A percentile compares a stretch with the other conserved stretches of the same genome.
Conservation (phyloP, 352 stramenopile species). For the Phytophthora litchii region DNA sequence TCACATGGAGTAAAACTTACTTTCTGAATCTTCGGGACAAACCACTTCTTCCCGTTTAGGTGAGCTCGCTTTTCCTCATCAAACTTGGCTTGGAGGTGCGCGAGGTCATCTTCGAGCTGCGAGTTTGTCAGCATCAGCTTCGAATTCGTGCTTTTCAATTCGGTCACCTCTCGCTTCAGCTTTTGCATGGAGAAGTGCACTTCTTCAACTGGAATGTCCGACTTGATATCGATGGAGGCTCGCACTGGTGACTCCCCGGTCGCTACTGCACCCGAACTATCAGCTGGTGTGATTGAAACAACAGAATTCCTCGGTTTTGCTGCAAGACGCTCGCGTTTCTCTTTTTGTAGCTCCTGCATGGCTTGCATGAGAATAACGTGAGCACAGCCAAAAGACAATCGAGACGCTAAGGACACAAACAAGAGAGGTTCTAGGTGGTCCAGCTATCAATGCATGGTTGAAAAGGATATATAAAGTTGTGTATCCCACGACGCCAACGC, state of each 20-base stretch:
- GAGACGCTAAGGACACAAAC: conserved; percentile 26
- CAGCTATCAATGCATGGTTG: neutral
- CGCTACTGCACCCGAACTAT: conserved; percentile 1
- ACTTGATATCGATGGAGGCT: conserved; percentile 1
- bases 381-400: conserved; percentile 23
- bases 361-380: conserved; percentile 63
- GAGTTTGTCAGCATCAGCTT: conserved; percentile 70
- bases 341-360: conserved; percentile 56
- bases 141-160: conserved; percentile 63
- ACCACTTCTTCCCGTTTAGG: conserved; percentile 68
- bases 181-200: conserved; percentile 75
- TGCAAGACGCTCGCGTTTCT: conserved; percentile 49
- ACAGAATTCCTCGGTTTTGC: conserved; percentile 32
- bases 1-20: conserved; percentile 8
- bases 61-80: conserved; percentile 72
- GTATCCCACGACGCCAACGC: conserved; percentile 72
- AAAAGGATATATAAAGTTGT: conserved; percentile 71
- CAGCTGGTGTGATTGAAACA: conserved; percentile 10
- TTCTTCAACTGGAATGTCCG: conserved; percentile 50
- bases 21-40: conserved; percentile 78
- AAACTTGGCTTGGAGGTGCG: conserved; percentile 68
- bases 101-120: conserved; percentile 77
- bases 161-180: conserved; percentile 65
- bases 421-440: neutral
- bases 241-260: conserved; percentile 16